Percentiles rank a stretch among this genome's conserved stretches.
Evolutionary conservation across 2,329 filamentous ascomycete genomes (phyloP).

Genomic region (Uncinocarpus reesii): DNA sequence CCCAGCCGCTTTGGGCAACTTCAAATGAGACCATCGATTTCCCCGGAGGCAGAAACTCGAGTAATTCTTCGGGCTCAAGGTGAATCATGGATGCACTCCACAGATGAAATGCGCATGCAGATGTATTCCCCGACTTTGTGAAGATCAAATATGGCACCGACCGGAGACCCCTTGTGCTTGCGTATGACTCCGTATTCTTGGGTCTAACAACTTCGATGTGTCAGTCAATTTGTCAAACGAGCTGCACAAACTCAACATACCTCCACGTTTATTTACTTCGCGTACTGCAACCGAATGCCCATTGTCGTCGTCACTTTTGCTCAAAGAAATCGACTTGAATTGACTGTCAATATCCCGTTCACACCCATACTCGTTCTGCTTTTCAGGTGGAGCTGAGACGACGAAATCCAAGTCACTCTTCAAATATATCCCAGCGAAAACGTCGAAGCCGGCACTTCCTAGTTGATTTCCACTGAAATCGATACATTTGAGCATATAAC

Average conservation of each 20-base stretch:
- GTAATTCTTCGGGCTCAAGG: slow-evolving; percentile 22
- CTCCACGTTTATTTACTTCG: not conserved
- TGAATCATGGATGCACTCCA: slow-evolving; percentile 25
- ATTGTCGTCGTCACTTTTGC: not conserved
- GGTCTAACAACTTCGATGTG: not conserved
- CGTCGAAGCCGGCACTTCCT: slow-evolving; percentile 38
- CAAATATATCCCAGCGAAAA: slow-evolving; percentile 36
- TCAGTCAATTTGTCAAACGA: not conserved
- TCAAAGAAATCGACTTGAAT: not conserved
- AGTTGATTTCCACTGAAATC: slow-evolving; percentile 39
- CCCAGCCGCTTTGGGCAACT: slow-evolving; percentile 15
- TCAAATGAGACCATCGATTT: slow-evolving; percentile 22
- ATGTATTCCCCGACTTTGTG: slow-evolving; percentile 21
- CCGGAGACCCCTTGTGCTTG: slow-evolving; percentile 27
- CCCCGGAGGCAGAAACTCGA: slow-evolving; percentile 24
- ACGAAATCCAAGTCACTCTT: slow-evolving; percentile 28
- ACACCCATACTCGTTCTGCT: slow-evolving; percentile 19
- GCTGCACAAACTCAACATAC: not conserved
- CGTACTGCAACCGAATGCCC: not conserved
- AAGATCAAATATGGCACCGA: slow-evolving; percentile 30
- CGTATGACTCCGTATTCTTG: slow-evolving; percentile 22
- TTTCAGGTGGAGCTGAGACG: slow-evolving; percentile 19
- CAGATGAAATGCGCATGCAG: slow-evolving; percentile 23
- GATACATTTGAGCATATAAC: slow-evolving; percentile 36
- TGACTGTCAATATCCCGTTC: slow-evolving; percentile 3